Conservation (phyloP, 2,329 filamentous ascomycete species). For the Thielaviopsis musarum region DNA sequence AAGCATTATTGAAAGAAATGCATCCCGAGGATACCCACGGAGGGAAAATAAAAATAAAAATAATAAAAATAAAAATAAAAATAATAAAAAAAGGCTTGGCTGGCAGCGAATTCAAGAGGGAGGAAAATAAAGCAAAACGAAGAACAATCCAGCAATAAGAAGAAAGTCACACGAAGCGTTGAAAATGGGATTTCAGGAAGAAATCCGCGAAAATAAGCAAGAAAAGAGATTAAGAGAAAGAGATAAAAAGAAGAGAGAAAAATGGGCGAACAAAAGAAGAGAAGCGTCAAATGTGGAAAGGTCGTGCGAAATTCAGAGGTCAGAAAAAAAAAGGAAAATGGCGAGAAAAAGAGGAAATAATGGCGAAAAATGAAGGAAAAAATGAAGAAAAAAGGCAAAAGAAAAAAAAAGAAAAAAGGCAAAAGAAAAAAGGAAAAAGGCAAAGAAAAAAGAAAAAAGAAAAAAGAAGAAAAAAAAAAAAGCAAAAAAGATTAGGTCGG, state of each 20-base stretch:
- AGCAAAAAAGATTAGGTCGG: no score
- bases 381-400: no score
- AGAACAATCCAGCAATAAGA: no score
- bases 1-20: slow-evolving; percentile 4
- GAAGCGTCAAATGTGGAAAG: no score
- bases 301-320: no score
- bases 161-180: no score
- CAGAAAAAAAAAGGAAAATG: not conserved
- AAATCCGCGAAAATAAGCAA: no score
- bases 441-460: not conserved
- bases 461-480: not conserved
- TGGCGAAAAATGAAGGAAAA: not conserved
- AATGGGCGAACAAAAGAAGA: not conserved
- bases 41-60: not conserved
- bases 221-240: no score
- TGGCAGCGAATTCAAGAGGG: no score
- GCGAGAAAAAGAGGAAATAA: not conserved
- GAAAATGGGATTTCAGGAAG: no score
- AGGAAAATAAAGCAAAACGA: no score
- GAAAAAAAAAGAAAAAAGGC: not conserved
- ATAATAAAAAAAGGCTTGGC: not conserved
- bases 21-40: slow-evolving; percentile 7
- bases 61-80: not conserved
- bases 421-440: not conserved
- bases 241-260: no score